Evolutionary conservation across 75 land plant genomes (phyloP).

Genomic region (Sequoia sempervirens): DNA sequence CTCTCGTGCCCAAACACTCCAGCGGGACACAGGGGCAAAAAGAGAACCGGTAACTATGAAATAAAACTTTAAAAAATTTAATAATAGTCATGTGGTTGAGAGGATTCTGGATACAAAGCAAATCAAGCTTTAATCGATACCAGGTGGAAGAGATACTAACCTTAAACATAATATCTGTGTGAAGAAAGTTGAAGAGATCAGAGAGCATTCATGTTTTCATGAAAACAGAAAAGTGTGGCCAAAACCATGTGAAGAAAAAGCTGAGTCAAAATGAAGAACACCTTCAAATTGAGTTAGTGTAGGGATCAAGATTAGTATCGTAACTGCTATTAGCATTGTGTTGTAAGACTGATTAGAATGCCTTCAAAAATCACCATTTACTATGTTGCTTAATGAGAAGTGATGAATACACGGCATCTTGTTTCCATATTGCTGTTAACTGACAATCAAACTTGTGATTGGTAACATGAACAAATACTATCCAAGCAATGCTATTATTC

Average conservation of each 20-base stretch:
- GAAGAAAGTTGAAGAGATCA: no score
- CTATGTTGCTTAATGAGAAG: background rate
- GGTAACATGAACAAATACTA: background rate
- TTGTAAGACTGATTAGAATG: background rate
- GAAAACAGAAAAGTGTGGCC: no score
- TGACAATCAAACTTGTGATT: background rate
- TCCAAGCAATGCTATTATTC: background rate
- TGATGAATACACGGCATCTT: background rate
- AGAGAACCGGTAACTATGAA: no score
- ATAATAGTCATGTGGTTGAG: no score
- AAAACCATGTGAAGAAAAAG: no score
- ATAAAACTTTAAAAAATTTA: no score
- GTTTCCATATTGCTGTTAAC: background rate
- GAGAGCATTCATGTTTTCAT: no score
- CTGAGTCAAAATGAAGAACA: background rate
- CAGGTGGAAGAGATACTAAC: background rate
- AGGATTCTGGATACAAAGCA: background rate
- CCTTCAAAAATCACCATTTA: background rate
- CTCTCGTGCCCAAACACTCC: no score
- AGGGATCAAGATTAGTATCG: background rate
- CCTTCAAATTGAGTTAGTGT: background rate
- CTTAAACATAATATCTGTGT: no score
- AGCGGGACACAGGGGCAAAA: no score
- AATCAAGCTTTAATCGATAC: background rate
- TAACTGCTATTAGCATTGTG: background rate